phyloP scores from a whole-genome alignment of 441 rosid genomes.

The Manihot esculenta region DNA sequence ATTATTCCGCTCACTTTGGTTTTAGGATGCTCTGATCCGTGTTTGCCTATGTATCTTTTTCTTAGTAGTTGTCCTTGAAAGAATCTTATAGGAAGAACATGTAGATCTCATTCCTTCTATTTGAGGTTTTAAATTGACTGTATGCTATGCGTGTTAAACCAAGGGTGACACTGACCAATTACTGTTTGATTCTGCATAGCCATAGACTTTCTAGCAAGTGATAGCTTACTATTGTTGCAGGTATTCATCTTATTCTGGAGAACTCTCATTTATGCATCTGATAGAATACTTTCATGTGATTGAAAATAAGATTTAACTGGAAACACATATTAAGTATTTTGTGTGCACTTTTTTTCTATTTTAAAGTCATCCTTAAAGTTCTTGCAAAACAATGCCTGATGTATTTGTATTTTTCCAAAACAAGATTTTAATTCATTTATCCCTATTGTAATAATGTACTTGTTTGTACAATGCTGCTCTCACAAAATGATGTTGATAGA shows the following conservation, averaged over 20 bases:
- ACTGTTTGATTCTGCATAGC: constrained; percentile 8
- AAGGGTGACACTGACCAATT: background rate
- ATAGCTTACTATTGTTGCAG: constrained; percentile 1
- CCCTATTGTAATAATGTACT: background rate
- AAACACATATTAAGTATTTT: background rate
- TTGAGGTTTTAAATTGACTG: background rate
- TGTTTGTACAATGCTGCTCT: background rate
- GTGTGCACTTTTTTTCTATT: background rate
- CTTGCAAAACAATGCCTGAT: background rate
- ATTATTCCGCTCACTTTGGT: background rate
- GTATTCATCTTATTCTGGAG: constrained; percentile 3
- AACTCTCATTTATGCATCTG: background rate
- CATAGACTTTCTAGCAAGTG: background rate
- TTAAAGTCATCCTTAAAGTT: background rate
- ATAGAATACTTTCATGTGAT: background rate
- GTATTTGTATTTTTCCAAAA: background rate
- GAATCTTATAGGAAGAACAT: background rate
- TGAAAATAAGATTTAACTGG: background rate
- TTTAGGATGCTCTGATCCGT: background rate
- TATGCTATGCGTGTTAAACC: background rate
- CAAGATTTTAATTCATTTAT: background rate
- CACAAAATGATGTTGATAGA: background rate
- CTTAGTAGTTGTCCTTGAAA: background rate
- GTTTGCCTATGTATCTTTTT: background rate
- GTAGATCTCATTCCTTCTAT: background rate